Evolutionary conservation across 345 rosid genomes (phyloP).

Genomic region (Linum trigynum): DNA sequence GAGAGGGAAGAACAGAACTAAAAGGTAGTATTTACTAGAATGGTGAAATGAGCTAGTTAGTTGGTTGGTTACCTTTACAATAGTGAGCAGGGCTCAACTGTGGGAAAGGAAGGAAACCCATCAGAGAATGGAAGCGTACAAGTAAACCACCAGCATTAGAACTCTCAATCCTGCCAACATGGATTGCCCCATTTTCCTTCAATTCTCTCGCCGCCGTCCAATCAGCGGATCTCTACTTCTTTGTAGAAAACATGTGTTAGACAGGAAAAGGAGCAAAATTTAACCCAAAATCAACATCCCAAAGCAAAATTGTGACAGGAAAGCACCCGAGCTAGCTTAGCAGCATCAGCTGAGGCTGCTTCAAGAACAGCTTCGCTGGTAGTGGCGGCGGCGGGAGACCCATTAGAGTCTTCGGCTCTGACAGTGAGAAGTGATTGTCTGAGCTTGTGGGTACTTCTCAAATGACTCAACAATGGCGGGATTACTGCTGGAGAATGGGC

Average conservation of each 20-base stretch:
- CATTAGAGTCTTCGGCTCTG: neutral
- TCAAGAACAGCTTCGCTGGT: neutral
- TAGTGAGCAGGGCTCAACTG: conserved; percentile 72
- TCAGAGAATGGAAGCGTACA: conserved; percentile 68
- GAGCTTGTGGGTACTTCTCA: neutral
- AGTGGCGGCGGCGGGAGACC: neutral
- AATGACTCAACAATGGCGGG: neutral
- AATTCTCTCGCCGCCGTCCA: conserved; percentile 72
- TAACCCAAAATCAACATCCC: neutral
- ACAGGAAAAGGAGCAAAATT: neutral
- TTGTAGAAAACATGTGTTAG: conserved; percentile 39
- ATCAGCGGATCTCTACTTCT: conserved; percentile 82
- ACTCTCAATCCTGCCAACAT: conserved; percentile 56
- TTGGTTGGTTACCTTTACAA: conserved; percentile 50
- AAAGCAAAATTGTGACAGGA: neutral
- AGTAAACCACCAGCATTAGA: conserved; percentile 76
- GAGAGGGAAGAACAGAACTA: conserved; percentile 18
- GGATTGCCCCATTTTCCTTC: conserved; percentile 41
- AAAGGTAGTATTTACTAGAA: neutral
- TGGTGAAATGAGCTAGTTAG: too few species aligned
- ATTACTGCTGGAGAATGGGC: neutral
- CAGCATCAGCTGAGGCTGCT: neutral
- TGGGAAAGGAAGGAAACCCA: conserved; percentile 84
- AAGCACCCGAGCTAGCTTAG: neutral
- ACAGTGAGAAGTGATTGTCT: neutral